Evolutionary conservation across 768 basidiomycete species (phyloP), one percentile per base, ranked within the genome.

Genomic region (Auriscalpium orientale): DNA sequence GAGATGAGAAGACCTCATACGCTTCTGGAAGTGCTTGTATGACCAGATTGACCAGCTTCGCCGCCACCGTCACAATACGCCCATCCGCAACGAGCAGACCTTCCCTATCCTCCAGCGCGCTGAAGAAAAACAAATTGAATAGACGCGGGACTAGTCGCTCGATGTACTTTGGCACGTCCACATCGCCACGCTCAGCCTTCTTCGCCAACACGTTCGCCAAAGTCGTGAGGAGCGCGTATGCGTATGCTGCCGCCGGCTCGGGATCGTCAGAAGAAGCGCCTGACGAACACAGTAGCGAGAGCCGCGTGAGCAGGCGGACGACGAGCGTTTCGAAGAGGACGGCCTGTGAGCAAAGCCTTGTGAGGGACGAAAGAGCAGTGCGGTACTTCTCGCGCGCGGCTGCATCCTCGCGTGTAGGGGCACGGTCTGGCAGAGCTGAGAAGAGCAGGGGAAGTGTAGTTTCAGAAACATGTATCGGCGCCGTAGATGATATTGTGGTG

Each of bases 271-370:
- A 67, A 11, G 54, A 59, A 15, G 46, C 55, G 37, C 44, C 54
- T n/a, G 49, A 61, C 46, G 77, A 67, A 60, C 83, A 84, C n/a
- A 89, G 68, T 0, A 87, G 64, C 49, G 91, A 87, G 34, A 98
- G 74, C 68, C 91, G 91, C 4, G 86, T 80, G 2, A 76, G 80
- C 21, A 97, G 73, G 16, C 90, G 83, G 48, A 91, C 77, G 52
- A 91, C 82, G 28, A 98, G 77, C 5, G 77, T 84, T 65, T 91
- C 91, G 68, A 95, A 98, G n/a, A 98, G 77, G 13, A 81, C 75
- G 0, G 85, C 77, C 43, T 85, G 83, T 9, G 80, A 64, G 67
- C 91, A 97, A 12, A 99, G 77, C 13, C 75, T 78, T 52, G 81
- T 79, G 46, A 98, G 77, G 13, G 84, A 79, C 11, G 76, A 74